Evolutionary conservation across 2,329 filamentous ascomycete species (phyloP).

Genomic region (Clarireedia hainanense): DNA sequence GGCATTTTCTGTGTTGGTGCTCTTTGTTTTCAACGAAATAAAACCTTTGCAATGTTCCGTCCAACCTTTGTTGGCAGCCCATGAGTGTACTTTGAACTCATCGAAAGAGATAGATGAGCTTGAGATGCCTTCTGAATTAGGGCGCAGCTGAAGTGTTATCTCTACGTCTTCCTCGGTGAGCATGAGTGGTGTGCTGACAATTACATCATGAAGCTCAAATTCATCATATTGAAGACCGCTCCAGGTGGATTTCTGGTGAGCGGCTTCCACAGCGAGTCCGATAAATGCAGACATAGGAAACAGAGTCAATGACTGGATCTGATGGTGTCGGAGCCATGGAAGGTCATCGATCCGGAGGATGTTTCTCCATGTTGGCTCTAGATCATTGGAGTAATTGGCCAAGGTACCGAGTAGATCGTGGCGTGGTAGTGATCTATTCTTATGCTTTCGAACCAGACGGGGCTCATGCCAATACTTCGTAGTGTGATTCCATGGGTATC

Average conservation of each 20-base stretch:
- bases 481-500: slow-evolving; percentile 46
- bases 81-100: slow-evolving; percentile 9
- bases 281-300: slow-evolving; percentile 28
- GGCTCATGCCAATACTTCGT: slow-evolving; percentile 46
- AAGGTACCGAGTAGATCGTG: slow-evolving; percentile 5
- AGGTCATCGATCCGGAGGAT: slow-evolving; percentile 3
- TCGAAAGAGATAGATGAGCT: slow-evolving; percentile 1
- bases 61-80: slow-evolving; percentile 4
- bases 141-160: slow-evolving; percentile 40
- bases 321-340: slow-evolving; percentile 34
- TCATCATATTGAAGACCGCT: slow-evolving; percentile 31
- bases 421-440: not conserved
- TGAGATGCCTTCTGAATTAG: slow-evolving; percentile 34
- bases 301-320: slow-evolving; percentile 34
- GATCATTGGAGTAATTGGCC: slow-evolving; percentile 3
- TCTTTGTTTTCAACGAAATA: not conserved
- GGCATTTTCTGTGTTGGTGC: not conserved
- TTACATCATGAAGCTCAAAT: slow-evolving; percentile 4
- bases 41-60: slow-evolving; percentile 46
- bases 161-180: slow-evolving; percentile 35
- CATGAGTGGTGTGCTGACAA: slow-evolving; percentile 4
- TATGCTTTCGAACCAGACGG: slow-evolving; percentile 36
- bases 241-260: slow-evolving; percentile 9
- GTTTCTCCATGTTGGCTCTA: slow-evolving; percentile 8
- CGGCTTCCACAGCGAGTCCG: slow-evolving; percentile 28